Conservation (phyloP, 2,329 filamentous ascomycete species). For the Talaromyces sp. region DNA sequence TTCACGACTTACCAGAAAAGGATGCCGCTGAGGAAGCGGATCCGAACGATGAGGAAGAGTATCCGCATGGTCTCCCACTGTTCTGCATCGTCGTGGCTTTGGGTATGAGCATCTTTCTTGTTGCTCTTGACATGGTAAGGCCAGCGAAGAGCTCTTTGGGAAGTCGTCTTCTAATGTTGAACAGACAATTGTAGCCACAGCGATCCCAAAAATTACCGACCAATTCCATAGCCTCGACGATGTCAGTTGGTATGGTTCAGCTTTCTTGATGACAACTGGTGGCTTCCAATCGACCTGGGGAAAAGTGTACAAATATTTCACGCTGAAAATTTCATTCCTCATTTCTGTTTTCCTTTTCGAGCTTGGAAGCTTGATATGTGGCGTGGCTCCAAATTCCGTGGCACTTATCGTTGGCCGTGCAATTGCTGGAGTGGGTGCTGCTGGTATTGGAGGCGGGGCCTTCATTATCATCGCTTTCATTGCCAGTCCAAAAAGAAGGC, state of each 20-base stretch:
- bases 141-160: neutral
- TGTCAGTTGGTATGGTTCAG: slow-evolving; percentile 33
- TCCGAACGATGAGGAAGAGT: neutral
- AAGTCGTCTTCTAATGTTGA: neutral
- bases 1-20: neutral
- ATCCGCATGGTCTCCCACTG: neutral
- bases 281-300: slow-evolving; percentile 30
- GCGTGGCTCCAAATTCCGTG: slow-evolving; percentile 28
- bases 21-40: neutral
- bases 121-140: slow-evolving; percentile 28
- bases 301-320: slow-evolving; percentile 25
- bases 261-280: slow-evolving; percentile 31
- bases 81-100: slow-evolving; percentile 29
- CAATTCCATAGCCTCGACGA: slow-evolving; percentile 24
- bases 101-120: slow-evolving; percentile 36
- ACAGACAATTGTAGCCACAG: slow-evolving; percentile 31
- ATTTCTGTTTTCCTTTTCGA: slow-evolving; percentile 38
- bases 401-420: slow-evolving; percentile 37
- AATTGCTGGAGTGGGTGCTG: slow-evolving; percentile 30
- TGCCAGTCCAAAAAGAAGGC: neutral
- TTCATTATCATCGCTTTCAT: slow-evolving; percentile 22
- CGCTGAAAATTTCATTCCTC: slow-evolving; percentile 32
- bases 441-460: slow-evolving; percentile 27
- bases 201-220: slow-evolving; percentile 23
- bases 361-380: slow-evolving; percentile 35